These are phyloP conservation scores for Fusarium irregulare DNA, from an alignment of 2,329 filamentous ascomycete species.

Conservation along the genomic window DNA sequence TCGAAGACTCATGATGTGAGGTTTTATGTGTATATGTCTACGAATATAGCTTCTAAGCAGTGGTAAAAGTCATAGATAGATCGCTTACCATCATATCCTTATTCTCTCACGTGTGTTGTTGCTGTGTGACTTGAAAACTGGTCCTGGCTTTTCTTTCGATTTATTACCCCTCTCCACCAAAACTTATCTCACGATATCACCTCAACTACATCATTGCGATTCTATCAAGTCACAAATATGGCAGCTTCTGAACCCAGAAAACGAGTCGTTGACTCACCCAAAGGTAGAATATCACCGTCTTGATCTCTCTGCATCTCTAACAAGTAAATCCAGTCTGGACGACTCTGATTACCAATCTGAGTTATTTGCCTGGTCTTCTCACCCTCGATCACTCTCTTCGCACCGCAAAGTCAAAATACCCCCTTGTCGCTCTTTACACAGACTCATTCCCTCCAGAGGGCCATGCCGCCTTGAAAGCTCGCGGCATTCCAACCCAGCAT, in stretches of 20 bases:
- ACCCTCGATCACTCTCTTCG: constrained; percentile 83
- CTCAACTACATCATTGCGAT: not conserved
- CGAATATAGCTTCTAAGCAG: not conserved
- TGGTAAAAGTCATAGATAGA: not conserved
- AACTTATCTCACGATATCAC: constrained; percentile 14
- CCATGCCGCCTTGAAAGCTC: constrained; percentile 73
- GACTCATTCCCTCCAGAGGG: constrained; percentile 77
- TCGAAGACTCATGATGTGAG: constrained; percentile 27
- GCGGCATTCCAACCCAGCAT: constrained; percentile 75
- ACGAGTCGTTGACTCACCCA: constrained; percentile 55
- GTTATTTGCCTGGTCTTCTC: constrained; percentile 84
- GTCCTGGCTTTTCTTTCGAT: not conserved
- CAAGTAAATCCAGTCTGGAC: constrained; percentile 76
- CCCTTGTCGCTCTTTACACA: constrained; percentile 85
- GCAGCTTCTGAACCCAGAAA: constrained; percentile 31
- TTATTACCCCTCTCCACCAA: constrained; percentile 20
- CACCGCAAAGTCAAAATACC: constrained; percentile 73
- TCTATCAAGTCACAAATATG: constrained; percentile 34
- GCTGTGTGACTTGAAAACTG: not conserved
- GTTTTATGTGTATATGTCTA: not conserved
- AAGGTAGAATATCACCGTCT: constrained; percentile 44
- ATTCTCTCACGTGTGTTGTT: not conserved
- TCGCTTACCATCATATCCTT: not conserved
- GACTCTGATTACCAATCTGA: constrained; percentile 84
- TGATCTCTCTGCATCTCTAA: not conserved